A percentile compares a stretch with the other conserved stretches of the same genome.
Evolutionary conservation across 2,329 filamentous ascomycete genomes (phyloP).

Genomic region (Orbilia ellipsospora): DNA sequence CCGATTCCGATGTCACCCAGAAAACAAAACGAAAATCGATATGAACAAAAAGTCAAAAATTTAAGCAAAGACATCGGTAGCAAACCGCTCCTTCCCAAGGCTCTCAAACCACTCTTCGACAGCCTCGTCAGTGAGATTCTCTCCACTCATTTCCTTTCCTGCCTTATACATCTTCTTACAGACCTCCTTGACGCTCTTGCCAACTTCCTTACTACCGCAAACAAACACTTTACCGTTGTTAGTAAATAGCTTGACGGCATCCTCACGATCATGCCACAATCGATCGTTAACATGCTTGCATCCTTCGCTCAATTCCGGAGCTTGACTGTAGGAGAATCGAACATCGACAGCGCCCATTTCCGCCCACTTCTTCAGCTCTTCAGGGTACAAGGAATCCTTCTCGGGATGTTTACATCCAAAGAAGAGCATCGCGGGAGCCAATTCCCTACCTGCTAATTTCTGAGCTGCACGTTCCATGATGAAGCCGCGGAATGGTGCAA

Average conservation of each 20-base stretch:
- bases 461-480: constrained; percentile 70
- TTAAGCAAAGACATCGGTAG: constrained; percentile 64
- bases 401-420: constrained; percentile 71
- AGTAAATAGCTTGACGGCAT: constrained; percentile 65
- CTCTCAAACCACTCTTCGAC: constrained; percentile 65
- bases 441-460: constrained; percentile 65
- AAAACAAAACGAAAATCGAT: too few species aligned
- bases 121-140: constrained; percentile 62
- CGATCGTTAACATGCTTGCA: constrained; percentile 69
- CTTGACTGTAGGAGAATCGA: constrained; percentile 70
- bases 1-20: too few species aligned
- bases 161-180: constrained; percentile 65
- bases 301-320: constrained; percentile 64
- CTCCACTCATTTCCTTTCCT: constrained; percentile 60
- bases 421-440: constrained; percentile 74
- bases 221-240: constrained; percentile 71
- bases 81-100: constrained; percentile 65
- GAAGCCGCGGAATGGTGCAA: constrained; percentile 74
- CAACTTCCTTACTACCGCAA: constrained; percentile 70
- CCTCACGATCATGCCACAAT: constrained; percentile 65
- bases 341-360: constrained; percentile 71
- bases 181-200: constrained; percentile 64
- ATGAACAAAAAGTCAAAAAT: neutral
- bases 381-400: constrained; percentile 71
- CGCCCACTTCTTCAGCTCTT: constrained; percentile 72